Evolutionary conservation across 805 yeast genomes (phyloP).

Genomic region (Candida endomychidarum): DNA sequence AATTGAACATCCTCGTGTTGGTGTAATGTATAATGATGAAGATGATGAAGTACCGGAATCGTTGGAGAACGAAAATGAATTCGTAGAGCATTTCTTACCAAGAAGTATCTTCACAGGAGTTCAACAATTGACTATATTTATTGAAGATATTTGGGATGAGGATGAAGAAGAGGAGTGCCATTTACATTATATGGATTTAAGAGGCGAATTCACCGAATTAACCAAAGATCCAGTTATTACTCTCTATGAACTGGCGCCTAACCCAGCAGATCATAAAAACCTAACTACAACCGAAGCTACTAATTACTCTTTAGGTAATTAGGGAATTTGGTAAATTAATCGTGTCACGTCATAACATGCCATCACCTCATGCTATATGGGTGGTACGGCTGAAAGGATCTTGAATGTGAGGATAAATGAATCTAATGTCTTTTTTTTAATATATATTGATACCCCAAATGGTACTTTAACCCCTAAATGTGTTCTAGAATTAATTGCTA

Average conservation of each 20-base stretch:
- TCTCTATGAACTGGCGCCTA: constrained; percentile 87
- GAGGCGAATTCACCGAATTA: constrained; percentile 67
- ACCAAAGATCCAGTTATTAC: constrained; percentile 71
- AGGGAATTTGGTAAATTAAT: neutral
- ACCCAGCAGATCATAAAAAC: constrained; percentile 79
- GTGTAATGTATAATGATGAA: constrained; percentile 43
- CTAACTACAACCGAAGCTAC: constrained; percentile 18
- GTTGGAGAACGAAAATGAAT: constrained; percentile 41
- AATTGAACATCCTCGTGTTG: constrained; percentile 65
- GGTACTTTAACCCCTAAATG: no score
- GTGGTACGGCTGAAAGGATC: no score
- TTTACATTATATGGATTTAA: constrained; percentile 69
- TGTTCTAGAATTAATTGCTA: no score
- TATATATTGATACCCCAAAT: no score
- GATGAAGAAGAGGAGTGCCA: constrained; percentile 48
- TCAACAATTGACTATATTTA: constrained; percentile 62
- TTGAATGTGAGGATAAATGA: no score
- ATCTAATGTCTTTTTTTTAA: no score
- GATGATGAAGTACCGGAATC: constrained; percentile 37
- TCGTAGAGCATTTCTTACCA: constrained; percentile 82
- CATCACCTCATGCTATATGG: no score
- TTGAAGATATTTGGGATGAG: constrained; percentile 57
- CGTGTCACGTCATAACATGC: neutral
- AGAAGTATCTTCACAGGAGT: constrained; percentile 72
- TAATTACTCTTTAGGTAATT: constrained; percentile 8